Base-by-base conservation (phyloP, 495 filamentous ascomycete species). In the Penicilliopsis zonata region DNA sequence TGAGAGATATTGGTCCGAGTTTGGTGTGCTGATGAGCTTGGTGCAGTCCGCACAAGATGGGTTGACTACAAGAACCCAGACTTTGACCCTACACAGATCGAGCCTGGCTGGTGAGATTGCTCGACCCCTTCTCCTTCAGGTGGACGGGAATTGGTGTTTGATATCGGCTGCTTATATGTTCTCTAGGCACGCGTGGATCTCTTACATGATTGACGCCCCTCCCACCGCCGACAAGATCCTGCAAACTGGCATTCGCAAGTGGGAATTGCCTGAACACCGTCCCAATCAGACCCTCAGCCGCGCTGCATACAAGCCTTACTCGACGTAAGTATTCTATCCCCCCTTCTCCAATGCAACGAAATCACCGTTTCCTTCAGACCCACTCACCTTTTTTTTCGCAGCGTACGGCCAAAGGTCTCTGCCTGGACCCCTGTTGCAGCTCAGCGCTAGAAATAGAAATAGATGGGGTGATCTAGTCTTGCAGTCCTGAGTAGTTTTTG, bases 31-130 rank as follows among this genome's bases (percentile, higher is more conserved):
- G 20, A 13, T 5, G 5, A 13, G 18, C 36, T 24, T 32, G 17
- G 28, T 22, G 17, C 41, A 96, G 87, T 96, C 46, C 79, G 92
- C 36, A 96, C 90, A 46, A 76, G 92, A 70, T 96, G 92, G 90
- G 82, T 98, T 30, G 90, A 96, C 59, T 96, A 87, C 69, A 86
- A 82, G 63, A 69, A 80, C 47, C 63, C 79, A 39, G 85, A 94
- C 68, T 88, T 66, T 48, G 83, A 94, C 44, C 64, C 90, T 69
- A 87, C 73, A 36, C 86, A 96, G 27, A 79, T 95, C 50, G 92
- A 98, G 59, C 92, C 92, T 13, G 83, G 87, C 63, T 98, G 90
- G 79, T 80, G 63, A 55, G 63, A n/a, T 30, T 27, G 12, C 5
- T 17, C 28, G 5, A 9, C 7, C 9, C 12, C 8, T 14, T 13